Evolutionary conservation across 345 rosid species (phyloP).

Genomic region (Boechera retrofracta): DNA sequence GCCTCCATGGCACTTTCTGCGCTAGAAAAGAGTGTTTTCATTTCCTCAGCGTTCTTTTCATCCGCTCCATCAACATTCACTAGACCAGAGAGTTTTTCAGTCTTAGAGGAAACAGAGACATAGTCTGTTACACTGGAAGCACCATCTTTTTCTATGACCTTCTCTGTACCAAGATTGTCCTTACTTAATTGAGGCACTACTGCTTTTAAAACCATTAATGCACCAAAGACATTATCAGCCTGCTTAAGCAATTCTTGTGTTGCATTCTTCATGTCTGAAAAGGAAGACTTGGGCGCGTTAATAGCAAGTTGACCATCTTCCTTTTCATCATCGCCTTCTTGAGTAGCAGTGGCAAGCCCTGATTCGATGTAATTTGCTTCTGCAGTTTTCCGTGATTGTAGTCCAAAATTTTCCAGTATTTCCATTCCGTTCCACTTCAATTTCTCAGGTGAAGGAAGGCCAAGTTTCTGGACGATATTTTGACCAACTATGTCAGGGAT

Average conservation of each 20-base stretch:
- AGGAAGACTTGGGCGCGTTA: slow-evolving; percentile 61
- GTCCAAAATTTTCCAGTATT: slow-evolving; percentile 66
- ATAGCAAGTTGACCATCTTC: slow-evolving; percentile 44
- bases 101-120: slow-evolving; percentile 38
- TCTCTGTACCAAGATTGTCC: slow-evolving; percentile 45
- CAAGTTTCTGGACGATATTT: slow-evolving; percentile 74
- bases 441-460: slow-evolving; percentile 65
- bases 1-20: slow-evolving; percentile 99
- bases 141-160: slow-evolving; percentile 37
- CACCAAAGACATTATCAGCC: slow-evolving; percentile 88
- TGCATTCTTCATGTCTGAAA: slow-evolving; percentile 78
- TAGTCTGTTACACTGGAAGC: slow-evolving; percentile 37
- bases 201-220: slow-evolving; percentile 83
- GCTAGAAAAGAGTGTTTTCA: slow-evolving; percentile 76
- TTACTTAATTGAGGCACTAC: slow-evolving; percentile 73
- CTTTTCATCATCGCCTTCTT: slow-evolving; percentile 51
- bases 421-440: slow-evolving; percentile 81
- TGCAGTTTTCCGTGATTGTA: slow-evolving; percentile 74
- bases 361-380: slow-evolving; percentile 81
- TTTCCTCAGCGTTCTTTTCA: slow-evolving; percentile 82
- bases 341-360: slow-evolving; percentile 76
- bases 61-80: slow-evolving; percentile 50
- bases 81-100: slow-evolving; percentile 52
- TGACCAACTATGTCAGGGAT: slow-evolving; percentile 64
- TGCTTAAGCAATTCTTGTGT: slow-evolving; percentile 79